These are phyloP conservation scores for Vitis hybrid DNA, from an alignment of 177 flowering plant genomes.

Conservation along the genomic window DNA sequence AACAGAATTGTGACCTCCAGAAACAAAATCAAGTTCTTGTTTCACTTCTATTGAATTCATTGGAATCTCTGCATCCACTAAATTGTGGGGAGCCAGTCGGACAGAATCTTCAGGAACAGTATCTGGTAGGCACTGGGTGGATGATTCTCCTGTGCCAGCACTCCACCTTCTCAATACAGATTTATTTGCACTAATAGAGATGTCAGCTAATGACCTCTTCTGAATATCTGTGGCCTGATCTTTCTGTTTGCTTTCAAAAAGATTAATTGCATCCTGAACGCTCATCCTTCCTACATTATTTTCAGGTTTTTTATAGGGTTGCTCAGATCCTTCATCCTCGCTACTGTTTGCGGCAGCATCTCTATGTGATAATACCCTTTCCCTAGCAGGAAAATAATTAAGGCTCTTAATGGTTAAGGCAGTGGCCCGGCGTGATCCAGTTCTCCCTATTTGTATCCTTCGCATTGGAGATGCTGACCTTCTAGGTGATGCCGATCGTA, in stretches of 20 bases:
- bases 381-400: slow-evolving; percentile 54
- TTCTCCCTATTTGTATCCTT: slow-evolving; percentile 78
- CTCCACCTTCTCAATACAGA: slow-evolving; percentile 93
- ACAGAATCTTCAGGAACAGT: slow-evolving; percentile 30
- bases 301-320: slow-evolving; percentile 44
- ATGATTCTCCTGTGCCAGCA: slow-evolving; percentile 63
- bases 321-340: slow-evolving; percentile 59
- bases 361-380: slow-evolving; percentile 39
- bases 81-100: slow-evolving; percentile 18
- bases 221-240: slow-evolving; percentile 52
- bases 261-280: slow-evolving; percentile 86
- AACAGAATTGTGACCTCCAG: slow-evolving; percentile 14
- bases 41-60: slow-evolving; percentile 28
- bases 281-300: slow-evolving; percentile 57
- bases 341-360: slow-evolving; percentile 44
- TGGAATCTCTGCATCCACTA: slow-evolving; percentile 14
- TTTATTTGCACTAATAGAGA: slow-evolving; percentile 41
- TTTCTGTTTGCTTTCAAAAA: slow-evolving; percentile 84
- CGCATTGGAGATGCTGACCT: slow-evolving; percentile 95
- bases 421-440: slow-evolving; percentile 71
- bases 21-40: slow-evolving; percentile 21
- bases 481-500: slow-evolving; percentile 75
- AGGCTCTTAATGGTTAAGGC: slow-evolving; percentile 81
- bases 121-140: slow-evolving; percentile 35
- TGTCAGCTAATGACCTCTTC: slow-evolving; percentile 35